Percentiles rank a stretch among this genome's conserved stretches.
phyloP scores from a whole-genome alignment of 352 stramenopile species.

The Pythium chondricola region DNA sequence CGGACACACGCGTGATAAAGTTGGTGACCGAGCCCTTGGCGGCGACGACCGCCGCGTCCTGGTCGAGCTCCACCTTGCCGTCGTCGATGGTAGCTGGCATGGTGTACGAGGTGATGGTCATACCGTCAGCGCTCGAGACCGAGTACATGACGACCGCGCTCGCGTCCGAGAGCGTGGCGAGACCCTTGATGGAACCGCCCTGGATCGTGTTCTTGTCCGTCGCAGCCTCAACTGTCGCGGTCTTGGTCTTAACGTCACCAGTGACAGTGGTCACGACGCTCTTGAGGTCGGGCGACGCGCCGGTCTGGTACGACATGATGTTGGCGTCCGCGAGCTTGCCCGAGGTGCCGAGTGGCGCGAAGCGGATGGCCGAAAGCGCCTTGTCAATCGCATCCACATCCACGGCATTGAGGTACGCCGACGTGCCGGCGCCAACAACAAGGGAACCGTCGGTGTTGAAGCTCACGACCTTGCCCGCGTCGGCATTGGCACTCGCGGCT shows the following conservation, averaged over 20 bases:
- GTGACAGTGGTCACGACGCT: constrained; percentile 52
- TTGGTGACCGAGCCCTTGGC: constrained; percentile 60
- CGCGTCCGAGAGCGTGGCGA: constrained; percentile 59
- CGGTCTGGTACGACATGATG: constrained; percentile 57
- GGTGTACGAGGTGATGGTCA: constrained; percentile 34
- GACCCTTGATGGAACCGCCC: constrained; percentile 45
- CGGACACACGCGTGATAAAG: constrained; percentile 61
- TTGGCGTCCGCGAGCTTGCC: constrained; percentile 31
- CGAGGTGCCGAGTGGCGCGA: constrained; percentile 45
- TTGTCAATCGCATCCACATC: constrained; percentile 41
- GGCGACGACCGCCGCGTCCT: constrained; percentile 34
- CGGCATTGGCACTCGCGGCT: constrained; percentile 15
- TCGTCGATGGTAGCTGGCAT: constrained; percentile 45
- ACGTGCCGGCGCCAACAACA: constrained; percentile 54
- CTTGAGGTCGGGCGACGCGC: constrained; percentile 26
- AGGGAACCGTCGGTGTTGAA: constrained; percentile 43
- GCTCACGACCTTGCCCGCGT: constrained; percentile 56
- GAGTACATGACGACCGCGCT: constrained; percentile 45
- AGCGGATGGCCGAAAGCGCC: constrained; percentile 47
- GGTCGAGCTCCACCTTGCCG: constrained; percentile 29
- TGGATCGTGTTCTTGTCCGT: constrained; percentile 43
- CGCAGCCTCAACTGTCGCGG: constrained; percentile 32
- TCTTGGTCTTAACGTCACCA: constrained; percentile 36
- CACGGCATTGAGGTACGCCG: constrained; percentile 52
- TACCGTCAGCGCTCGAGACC: constrained; percentile 30